A percentile compares a stretch with the other conserved stretches of the same genome.
Evolutionary conservation across 768 basidiomycete genomes (phyloP).

Genomic region (Mycena chlorophos): DNA sequence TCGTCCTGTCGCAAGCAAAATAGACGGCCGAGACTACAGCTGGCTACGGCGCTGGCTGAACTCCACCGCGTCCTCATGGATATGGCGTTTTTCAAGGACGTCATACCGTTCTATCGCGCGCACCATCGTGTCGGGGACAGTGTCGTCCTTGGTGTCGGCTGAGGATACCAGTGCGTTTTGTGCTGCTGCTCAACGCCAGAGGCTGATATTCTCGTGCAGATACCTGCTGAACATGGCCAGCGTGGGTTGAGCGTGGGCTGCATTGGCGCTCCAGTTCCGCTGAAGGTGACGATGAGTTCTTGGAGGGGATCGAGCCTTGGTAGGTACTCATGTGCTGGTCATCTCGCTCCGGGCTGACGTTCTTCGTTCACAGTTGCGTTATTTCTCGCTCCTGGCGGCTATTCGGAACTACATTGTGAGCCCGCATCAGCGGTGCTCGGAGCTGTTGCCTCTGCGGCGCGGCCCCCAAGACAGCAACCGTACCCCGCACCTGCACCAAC

Average conservation of each 20-base stretch:
- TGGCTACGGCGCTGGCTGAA: conserved; percentile 54
- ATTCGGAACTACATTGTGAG: too few relatives aligned
- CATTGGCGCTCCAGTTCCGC: conserved; percentile 79
- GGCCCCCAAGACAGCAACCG: too few relatives aligned
- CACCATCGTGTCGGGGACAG: conserved; percentile 72
- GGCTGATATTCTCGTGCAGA: background rate
- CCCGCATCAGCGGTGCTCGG: too few relatives aligned
- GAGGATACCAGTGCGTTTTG: conserved; percentile 71
- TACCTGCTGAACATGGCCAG: conserved; percentile 92
- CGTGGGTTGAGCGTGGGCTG: conserved; percentile 94
- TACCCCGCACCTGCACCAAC: too few relatives aligned
- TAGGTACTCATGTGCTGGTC: conserved; percentile 22
- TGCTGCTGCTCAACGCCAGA: background rate
- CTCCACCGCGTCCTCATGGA: conserved; percentile 87
- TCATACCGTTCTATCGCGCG: conserved; percentile 63
- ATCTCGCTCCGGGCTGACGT: background rate
- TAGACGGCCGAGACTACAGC: conserved; percentile 57
- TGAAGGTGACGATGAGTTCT: conserved; percentile 95
- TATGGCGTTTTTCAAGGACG: conserved; percentile 77
- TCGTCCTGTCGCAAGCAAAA: too few relatives aligned
- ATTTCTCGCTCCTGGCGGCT: too few relatives aligned
- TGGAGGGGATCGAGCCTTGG: conserved; percentile 93
- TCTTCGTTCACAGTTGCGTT: too few relatives aligned
- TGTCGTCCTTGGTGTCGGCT: conserved; percentile 82
- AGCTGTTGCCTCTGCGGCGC: too few relatives aligned